Conservation (phyloP, 257 asterid species). For the Solanum boliviense region DNA sequence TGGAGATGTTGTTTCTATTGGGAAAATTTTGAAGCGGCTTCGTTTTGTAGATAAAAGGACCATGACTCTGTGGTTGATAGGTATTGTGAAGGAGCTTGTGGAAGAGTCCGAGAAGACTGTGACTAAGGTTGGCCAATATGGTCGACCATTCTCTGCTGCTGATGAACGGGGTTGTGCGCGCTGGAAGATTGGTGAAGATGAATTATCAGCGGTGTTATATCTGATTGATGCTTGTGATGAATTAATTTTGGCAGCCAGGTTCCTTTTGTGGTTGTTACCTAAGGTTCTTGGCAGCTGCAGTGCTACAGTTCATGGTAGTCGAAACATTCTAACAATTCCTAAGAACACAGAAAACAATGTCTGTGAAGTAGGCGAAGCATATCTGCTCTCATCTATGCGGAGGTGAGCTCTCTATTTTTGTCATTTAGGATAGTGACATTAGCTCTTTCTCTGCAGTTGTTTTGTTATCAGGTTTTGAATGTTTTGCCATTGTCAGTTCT, state of each 20-base stretch:
- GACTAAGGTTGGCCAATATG: constrained; percentile 56
- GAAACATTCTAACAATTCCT: constrained; percentile 53
- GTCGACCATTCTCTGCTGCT: constrained; percentile 44
- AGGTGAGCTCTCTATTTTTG: constrained; percentile 32
- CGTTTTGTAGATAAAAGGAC: constrained; percentile 63
- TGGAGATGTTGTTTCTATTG: constrained; percentile 60
- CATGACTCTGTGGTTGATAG: constrained; percentile 58
- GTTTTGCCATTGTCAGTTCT: background rate
- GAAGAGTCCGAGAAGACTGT: constrained; percentile 72
- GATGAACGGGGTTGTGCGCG: constrained; percentile 51
- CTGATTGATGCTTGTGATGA: constrained; percentile 82
- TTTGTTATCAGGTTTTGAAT: background rate
- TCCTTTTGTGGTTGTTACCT: constrained; percentile 89
- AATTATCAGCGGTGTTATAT: constrained; percentile 62
- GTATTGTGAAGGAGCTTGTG: constrained; percentile 54
- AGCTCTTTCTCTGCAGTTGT: background rate
- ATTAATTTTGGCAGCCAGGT: constrained; percentile 55
- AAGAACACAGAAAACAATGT: constrained; percentile 48
- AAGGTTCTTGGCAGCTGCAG: constrained; percentile 55
- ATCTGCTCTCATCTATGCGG: constrained; percentile 66
- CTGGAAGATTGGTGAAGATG: constrained; percentile 96
- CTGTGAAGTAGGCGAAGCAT: constrained; percentile 83
- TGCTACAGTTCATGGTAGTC: constrained; percentile 45
- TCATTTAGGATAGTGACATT: background rate
- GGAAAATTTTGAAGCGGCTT: constrained; percentile 65